Evolutionary conservation across 768 basidiomycete genomes (phyloP).

Genomic region (Panaeolus papilionaceus): DNA sequence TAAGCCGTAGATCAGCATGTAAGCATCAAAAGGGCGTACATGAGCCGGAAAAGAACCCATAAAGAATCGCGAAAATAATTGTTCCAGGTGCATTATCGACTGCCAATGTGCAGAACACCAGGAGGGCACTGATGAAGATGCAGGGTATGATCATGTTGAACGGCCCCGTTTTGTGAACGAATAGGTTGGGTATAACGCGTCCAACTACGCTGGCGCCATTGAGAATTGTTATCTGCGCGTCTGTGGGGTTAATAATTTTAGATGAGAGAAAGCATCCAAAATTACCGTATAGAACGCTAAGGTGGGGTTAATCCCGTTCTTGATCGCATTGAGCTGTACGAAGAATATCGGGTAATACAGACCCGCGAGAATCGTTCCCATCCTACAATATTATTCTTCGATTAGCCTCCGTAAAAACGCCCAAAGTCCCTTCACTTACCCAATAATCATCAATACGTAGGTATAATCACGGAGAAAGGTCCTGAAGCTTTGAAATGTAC

Average conservation of each 20-base stretch:
- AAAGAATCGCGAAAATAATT: slow-evolving; percentile 45
- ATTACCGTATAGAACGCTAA: slow-evolving; percentile 64
- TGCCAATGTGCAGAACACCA: slow-evolving; percentile 52
- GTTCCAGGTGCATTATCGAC: slow-evolving; percentile 40
- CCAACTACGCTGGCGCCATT: slow-evolving; percentile 57
- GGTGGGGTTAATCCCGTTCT: slow-evolving; percentile 48
- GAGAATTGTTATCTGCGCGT: slow-evolving; percentile 52
- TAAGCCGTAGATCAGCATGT: not conserved
- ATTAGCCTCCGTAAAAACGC: slow-evolving; percentile 6
- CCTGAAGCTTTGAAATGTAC: slow-evolving; percentile 33
- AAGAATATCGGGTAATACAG: slow-evolving; percentile 62
- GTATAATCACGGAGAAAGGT: slow-evolving; percentile 49
- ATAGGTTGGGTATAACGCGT: slow-evolving; percentile 49
- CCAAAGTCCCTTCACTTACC: slow-evolving; percentile 30
- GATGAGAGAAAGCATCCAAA: slow-evolving; percentile 19
- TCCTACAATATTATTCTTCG: slow-evolving; percentile 30
- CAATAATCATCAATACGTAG: slow-evolving; percentile 49
- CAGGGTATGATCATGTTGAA: slow-evolving; percentile 47
- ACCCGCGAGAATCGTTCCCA: slow-evolving; percentile 41
- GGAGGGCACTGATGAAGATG: slow-evolving; percentile 35
- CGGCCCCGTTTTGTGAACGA: slow-evolving; percentile 46
- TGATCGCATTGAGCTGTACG: slow-evolving; percentile 57
- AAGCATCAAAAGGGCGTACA: slow-evolving; percentile 38
- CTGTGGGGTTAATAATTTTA: not conserved
- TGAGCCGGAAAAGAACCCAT: slow-evolving; percentile 54